Base-by-base conservation (phyloP, 2,329 filamentous ascomycete genomes). In the Hypomyces perniciosus region DNA sequence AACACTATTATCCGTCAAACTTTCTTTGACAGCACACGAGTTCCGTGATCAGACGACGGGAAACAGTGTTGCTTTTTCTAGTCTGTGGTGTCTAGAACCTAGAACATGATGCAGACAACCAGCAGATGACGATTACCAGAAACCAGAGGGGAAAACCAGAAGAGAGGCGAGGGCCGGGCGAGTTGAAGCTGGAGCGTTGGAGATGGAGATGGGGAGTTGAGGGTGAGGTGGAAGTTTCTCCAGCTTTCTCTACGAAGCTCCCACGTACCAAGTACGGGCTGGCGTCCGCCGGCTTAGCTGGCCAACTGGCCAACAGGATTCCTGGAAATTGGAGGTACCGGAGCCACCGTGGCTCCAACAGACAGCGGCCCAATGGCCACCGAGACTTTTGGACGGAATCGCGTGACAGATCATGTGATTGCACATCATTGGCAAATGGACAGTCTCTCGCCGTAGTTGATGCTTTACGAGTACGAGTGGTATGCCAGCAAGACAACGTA, bases 221-320 rank as follows among this genome's bases (percentile, higher is more conserved):
- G 62, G 67, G 64, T 70, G 66, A 72, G 63, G 68, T 71, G 67
- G 68, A 70, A 70, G 68, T 65, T 70, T 68, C 62, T 64, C 65
- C 58, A 65, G 61, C 56, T 60, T 59, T 60, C 63, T 61, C 60
- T 60, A 64, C 57, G 60, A 55, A 55, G 52, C 56, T 58, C 55
- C n/a, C 40, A 27, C 20, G 40, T 42, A 44, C 29, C 26, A 48
- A 37, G 44, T 29, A 50, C 50, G 39, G 49, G 28, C 42, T 30
- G 61, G 59, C 54, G 58, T 61, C 57, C 54, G 52, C 58, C 54
- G 56, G 59, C 61, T 60, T 63, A 62, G 31, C 45, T 34, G 31
- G 30, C 28, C 31, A 7, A 4, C 4, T 27, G 27, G 41, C 49
- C 50, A 48, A 51, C 44, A 51, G 26, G 47, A 20, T 20, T 3